These are phyloP conservation scores for Mycena vulgaris DNA, from an alignment of 768 basidiomycete species.

Conservation along the genomic window DNA sequence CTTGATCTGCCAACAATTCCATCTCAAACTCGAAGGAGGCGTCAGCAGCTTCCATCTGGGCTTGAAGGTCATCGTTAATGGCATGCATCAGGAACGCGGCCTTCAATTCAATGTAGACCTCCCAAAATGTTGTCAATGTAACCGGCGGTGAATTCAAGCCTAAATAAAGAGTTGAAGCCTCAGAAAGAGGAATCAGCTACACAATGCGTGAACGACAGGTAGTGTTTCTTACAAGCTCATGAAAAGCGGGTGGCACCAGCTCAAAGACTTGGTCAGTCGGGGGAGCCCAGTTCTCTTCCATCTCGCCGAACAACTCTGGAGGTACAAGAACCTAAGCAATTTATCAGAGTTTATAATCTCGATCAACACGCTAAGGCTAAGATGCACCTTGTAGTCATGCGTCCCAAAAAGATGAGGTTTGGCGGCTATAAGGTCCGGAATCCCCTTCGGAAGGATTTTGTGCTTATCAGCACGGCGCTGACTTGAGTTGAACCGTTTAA, in stretches of 20 bases:
- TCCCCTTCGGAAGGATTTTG: constrained; percentile 58
- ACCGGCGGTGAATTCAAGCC: too few relatives aligned
- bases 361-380: background rate
- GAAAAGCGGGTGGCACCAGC: constrained; percentile 47
- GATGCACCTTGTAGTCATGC: constrained; percentile 54
- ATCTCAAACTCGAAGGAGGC: too few relatives aligned
- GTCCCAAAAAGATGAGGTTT: constrained; percentile 46
- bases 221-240: too few relatives aligned
- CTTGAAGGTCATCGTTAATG: too few relatives aligned
- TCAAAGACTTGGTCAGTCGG: constrained; percentile 47
- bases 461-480: constrained; percentile 44
- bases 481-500: constrained; percentile 39
- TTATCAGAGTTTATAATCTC: background rate
- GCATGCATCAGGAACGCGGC: too few relatives aligned
- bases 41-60: too few relatives aligned
- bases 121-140: too few relatives aligned
- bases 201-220: too few relatives aligned
- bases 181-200: too few relatives aligned
- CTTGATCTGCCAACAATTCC: too few relatives aligned
- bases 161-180: too few relatives aligned
- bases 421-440: constrained; percentile 52
- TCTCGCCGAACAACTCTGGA: constrained; percentile 15
- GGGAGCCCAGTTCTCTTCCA: constrained; percentile 43
- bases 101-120: too few relatives aligned
- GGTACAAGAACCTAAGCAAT: constrained; percentile 1